Base-by-base conservation (phyloP, 768 basidiomycete genomes). In the Kwoniella botswanensis region DNA sequence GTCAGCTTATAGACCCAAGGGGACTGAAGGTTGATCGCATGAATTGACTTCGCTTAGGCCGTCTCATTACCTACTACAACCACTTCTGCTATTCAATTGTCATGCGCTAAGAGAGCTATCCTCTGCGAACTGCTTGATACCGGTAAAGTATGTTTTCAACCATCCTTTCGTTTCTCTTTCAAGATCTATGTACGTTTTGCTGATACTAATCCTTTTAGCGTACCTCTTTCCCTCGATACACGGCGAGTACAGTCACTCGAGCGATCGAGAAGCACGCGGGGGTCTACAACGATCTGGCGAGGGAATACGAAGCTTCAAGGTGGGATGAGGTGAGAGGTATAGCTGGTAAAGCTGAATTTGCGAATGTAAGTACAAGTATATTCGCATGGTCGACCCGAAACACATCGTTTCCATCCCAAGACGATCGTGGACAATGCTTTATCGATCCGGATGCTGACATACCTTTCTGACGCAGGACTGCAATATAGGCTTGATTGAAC, bases 1-100 rank as follows among this genome's bases (percentile, higher is more conserved):
- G 3, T 15, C 15, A 7, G 18, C 18, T 24, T 13, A 12, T 2
- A 7, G 4, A 26, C 5, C 6, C 22, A 13, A 0, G n/a, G 12
- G 5, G 21, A 4, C 18, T n/a, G 5, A 2, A 35, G 15, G 29
- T 35, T 63, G 43, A 44, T 2, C 15, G 4, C 10, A 46, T 13
- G 43, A 11, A 13, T 52, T 29, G 61, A 43, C 21, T 12, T 56
- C 55, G 17, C 12, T 35, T 62, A 81, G 80, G 76, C 70, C 11
- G 73, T 81, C 4, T 61, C 73, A n/a, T 62, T 74, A 7, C 78
- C 80, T 9, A 79, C 78, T 7, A 13, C 67, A 7, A 68, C 75
- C 12, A 67, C 69, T 9, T 81, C 80, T 6, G 80, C 78, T 18
- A 75, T 81, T 53, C 80, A 81, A 60, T 60, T 79, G 1, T 69